Evolutionary conservation across 306 rosid genomes (phyloP).

Genomic region (Spatholobus suberectus): DNA sequence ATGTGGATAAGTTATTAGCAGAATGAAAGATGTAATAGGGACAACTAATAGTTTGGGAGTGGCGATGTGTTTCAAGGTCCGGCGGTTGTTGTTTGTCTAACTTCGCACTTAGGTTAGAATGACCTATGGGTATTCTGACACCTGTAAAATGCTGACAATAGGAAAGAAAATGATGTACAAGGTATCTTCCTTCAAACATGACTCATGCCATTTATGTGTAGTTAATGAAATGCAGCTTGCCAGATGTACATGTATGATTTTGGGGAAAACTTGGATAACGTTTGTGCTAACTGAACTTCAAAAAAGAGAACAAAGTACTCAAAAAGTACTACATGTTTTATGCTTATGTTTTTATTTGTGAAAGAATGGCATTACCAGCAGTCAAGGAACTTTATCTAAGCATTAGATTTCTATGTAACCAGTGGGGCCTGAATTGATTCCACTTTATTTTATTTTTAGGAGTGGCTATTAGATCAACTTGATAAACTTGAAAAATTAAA

Average conservation of each 20-base stretch:
- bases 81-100: conserved; percentile 56
- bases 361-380: background rate
- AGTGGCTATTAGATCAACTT: background rate
- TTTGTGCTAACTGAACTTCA: background rate
- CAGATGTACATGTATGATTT: conserved; percentile 24
- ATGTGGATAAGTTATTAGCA: conserved; percentile 40
- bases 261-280: background rate
- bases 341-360: background rate
- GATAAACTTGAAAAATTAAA: background rate
- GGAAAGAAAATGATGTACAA: conserved; percentile 51
- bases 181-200: conserved; percentile 42
- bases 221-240: conserved; percentile 44
- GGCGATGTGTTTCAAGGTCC: conserved; percentile 39
- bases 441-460: background rate
- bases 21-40: conserved; percentile 48
- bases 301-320: background rate
- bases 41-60: conserved; percentile 51
- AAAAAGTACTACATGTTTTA: background rate
- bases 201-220: conserved; percentile 45
- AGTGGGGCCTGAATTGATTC: background rate
- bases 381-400: background rate
- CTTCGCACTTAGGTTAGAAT: conserved; percentile 68
- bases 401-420: background rate
- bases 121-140: conserved; percentile 64
- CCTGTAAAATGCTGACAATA: conserved; percentile 54